These are phyloP conservation scores for Paraconiothyrium sp. DNA, from an alignment of 2,329 filamentous ascomycete species.

Conservation along the genomic window DNA sequence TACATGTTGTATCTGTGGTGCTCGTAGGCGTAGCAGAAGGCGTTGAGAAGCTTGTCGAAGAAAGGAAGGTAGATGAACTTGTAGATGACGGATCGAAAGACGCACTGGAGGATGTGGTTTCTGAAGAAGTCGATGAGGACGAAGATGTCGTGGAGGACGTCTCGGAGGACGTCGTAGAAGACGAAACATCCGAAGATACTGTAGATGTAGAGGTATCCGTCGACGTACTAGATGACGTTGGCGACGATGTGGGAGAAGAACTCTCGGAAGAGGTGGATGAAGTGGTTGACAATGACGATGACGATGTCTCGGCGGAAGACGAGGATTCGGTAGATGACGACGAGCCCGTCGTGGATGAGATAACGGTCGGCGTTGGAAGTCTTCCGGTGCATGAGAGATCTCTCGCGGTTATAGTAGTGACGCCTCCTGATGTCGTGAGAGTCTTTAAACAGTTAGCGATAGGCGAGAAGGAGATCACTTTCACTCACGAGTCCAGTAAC, in stretches of 20 bases:
- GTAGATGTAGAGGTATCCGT: constrained; percentile 2
- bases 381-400: neutral
- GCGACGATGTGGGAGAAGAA: constrained; percentile 2
- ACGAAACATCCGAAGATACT: neutral
- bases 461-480: neutral
- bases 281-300: constrained; percentile 10
- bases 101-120: neutral
- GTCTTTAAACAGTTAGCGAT: constrained; percentile 1
- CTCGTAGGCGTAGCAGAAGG: neutral
- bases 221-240: neutral
- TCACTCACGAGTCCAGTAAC: constrained; percentile 3
- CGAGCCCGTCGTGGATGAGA: constrained; percentile 5
- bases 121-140: neutral
- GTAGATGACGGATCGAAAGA: neutral
- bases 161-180: constrained; percentile 8
- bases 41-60: neutral
- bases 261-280: constrained; percentile 11
- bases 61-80: neutral
- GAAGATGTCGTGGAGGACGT: constrained; percentile 8
- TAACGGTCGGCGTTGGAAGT: neutral
- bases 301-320: constrained; percentile 5
- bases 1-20: constrained; percentile 7
- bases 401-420: constrained; percentile 1
- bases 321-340: neutral
- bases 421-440: neutral